These are phyloP conservation scores for Scheffersomyces ergatensis DNA, from an alignment of 805 yeast species.

Conservation along the genomic window DNA sequence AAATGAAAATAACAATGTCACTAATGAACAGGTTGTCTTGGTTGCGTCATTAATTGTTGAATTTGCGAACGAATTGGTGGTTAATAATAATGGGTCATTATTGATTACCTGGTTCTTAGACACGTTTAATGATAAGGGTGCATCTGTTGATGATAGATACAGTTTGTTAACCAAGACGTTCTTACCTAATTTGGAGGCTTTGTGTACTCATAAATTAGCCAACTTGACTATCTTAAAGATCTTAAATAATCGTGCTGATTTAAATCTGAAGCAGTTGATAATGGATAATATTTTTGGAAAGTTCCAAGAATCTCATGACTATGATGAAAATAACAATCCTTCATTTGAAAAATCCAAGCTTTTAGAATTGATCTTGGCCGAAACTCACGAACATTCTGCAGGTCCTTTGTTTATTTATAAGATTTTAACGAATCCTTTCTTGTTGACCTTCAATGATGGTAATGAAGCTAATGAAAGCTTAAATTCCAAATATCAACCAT, in stretches of 20 bases:
- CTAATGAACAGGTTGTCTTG: slow-evolving; percentile 65
- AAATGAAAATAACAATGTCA: slow-evolving; percentile 28
- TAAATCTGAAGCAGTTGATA: slow-evolving; percentile 57
- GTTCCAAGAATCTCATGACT: slow-evolving; percentile 20
- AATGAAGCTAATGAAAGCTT: slow-evolving; percentile 25
- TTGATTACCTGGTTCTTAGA: slow-evolving; percentile 93
- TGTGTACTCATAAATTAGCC: slow-evolving; percentile 82
- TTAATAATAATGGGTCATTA: slow-evolving; percentile 84
- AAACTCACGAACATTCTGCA: slow-evolving; percentile 54
- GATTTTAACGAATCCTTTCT: slow-evolving; percentile 67
- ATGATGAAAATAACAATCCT: slow-evolving; percentile 11
- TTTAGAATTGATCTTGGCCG: slow-evolving; percentile 61
- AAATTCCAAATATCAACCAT: slow-evolving; percentile 44
- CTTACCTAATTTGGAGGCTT: slow-evolving; percentile 55
- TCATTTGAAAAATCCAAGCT: slow-evolving; percentile 39
- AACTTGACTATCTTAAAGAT: slow-evolving; percentile 79
- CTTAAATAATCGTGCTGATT: slow-evolving; percentile 65
- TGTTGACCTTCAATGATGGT: slow-evolving; percentile 38
- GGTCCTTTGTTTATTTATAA: slow-evolving; percentile 69
- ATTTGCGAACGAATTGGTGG: slow-evolving; percentile 74
- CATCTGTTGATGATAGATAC: slow-evolving; percentile 53
- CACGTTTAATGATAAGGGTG: slow-evolving; percentile 43
- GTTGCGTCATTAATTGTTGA: slow-evolving; percentile 76
- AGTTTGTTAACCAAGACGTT: slow-evolving; percentile 61
- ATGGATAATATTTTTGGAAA: slow-evolving; percentile 66